Percentiles rank a stretch among this genome's conserved stretches.
phyloP scores from a whole-genome alignment of 768 basidiomycete genomes.

The Russula griseocarnosa region DNA sequence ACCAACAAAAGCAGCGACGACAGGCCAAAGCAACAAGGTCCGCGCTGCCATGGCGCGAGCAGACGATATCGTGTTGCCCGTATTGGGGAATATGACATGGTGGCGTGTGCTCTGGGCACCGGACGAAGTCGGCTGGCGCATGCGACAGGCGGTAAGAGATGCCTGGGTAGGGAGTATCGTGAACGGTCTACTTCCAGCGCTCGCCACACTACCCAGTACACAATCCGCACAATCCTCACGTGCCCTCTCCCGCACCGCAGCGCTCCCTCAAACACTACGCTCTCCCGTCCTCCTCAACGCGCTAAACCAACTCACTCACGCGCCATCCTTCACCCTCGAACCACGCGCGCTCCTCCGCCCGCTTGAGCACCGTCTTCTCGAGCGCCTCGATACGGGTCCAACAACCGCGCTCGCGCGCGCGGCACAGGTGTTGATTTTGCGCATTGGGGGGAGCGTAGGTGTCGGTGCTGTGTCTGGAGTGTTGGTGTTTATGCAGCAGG shows the following conservation, averaged over 20 bases:
- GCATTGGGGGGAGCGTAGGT: constrained; percentile 22
- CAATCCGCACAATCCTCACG: constrained; percentile 7
- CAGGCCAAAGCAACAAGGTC: constrained; percentile 5
- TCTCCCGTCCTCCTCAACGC: constrained; percentile 30
- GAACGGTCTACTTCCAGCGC: constrained; percentile 17
- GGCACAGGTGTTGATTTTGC: constrained; percentile 31
- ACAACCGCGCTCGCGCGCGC: constrained; percentile 29
- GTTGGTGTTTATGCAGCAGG: constrained; percentile 21
- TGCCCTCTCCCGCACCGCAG: constrained; percentile 9
- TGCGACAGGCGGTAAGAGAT: constrained; percentile 15
- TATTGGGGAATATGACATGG: constrained; percentile 16
- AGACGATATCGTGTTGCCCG: constrained; percentile 13
- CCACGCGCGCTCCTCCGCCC: constrained; percentile 24
- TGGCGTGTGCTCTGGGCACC: constrained; percentile 22
- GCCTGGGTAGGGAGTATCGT: constrained; percentile 21
- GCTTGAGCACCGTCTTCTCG: constrained; percentile 24
- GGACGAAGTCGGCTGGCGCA: constrained; percentile 27
- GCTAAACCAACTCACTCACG: constrained; percentile 25
- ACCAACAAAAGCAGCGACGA: not conserved
- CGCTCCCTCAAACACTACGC: constrained; percentile 22
- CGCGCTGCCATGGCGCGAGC: constrained; percentile 12
- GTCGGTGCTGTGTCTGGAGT: constrained; percentile 28
- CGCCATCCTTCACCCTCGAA: constrained; percentile 20
- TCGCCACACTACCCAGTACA: constrained; percentile 17
- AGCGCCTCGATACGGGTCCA: constrained; percentile 19